Evolutionary conservation across 768 basidiomycete species (phyloP).

Genomic region (Russula compacta): DNA sequence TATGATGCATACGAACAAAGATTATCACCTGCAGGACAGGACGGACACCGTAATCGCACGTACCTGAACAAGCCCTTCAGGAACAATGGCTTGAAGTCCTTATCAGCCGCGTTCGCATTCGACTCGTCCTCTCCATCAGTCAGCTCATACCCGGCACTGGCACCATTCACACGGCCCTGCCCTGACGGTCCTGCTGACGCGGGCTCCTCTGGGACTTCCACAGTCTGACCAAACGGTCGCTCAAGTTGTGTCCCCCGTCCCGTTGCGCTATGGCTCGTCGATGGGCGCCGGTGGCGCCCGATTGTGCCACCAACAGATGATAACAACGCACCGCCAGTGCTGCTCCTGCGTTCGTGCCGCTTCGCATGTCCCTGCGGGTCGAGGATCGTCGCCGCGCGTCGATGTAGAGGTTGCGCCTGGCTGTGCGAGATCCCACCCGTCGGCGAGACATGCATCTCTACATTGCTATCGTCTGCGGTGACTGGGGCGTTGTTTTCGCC

Average conservation of each 20-base stretch:
- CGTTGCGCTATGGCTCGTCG: conserved; percentile 45
- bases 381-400: conserved; percentile 69
- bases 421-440: conserved; percentile 29
- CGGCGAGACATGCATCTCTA: conserved; percentile 16
- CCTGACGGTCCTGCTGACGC: neutral
- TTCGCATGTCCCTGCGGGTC: conserved; percentile 56
- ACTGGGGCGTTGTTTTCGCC: neutral
- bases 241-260: conserved; percentile 30
- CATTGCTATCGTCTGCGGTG: neutral
- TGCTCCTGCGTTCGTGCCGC: conserved; percentile 68
- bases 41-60: conserved; percentile 21
- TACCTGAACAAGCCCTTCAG: conserved; percentile 94
- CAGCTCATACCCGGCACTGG: neutral
- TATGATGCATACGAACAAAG: neutral
- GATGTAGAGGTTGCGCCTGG: conserved; percentile 54
- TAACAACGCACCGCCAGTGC: conserved; percentile 57
- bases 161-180: neutral
- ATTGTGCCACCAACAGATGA: conserved; percentile 44
- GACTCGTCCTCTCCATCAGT: conserved; percentile 13
- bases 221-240: conserved; percentile 42
- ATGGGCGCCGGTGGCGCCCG: conserved; percentile 61
- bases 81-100: conserved; percentile 89
- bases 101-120: conserved; percentile 31
- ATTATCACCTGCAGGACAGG: neutral
- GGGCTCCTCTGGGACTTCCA: conserved; percentile 35